Percentiles rank a stretch among this genome's conserved stretches.
Evolutionary conservation across 2,329 filamentous ascomycete genomes (phyloP).

Genomic region (Colletotrichum trifolii): DNA sequence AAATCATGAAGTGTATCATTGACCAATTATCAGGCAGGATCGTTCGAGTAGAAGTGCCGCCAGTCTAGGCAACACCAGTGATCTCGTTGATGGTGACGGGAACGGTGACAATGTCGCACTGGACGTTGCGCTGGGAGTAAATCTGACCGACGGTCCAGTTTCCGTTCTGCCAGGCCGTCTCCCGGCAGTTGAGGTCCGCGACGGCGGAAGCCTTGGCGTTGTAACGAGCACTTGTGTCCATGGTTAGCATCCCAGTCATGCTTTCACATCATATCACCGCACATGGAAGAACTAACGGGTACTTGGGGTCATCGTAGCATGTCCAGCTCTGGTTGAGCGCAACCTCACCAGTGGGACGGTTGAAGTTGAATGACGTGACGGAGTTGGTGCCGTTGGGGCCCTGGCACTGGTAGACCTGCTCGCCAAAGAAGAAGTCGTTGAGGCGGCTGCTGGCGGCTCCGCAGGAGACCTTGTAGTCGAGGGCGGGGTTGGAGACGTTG

Average conservation of each 20-base stretch:
- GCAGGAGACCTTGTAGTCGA: constrained; percentile 53
- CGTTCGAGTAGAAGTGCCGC: too few species aligned
- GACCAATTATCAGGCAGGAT: too few species aligned
- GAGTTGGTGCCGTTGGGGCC: constrained; percentile 44
- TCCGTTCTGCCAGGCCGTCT: constrained; percentile 43
- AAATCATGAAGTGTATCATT: constrained; percentile 8
- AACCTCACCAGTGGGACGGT: constrained; percentile 48
- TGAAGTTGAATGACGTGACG: constrained; percentile 56
- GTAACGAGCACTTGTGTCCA: constrained; percentile 41
- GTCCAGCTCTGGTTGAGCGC: constrained; percentile 61
- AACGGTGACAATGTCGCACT: constrained; percentile 43
- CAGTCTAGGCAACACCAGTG: constrained; percentile 40
- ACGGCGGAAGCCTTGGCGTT: constrained; percentile 42
- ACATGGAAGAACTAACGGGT: constrained; percentile 26
- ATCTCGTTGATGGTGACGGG: constrained; percentile 42
- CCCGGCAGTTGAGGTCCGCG: constrained; percentile 45
- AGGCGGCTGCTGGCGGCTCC: constrained; percentile 54
- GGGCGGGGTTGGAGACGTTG: constrained; percentile 59
- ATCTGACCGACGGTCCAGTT: constrained; percentile 46
- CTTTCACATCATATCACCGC: not conserved
- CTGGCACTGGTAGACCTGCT: constrained; percentile 55
- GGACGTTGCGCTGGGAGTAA: constrained; percentile 45
- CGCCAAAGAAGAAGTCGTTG: constrained; percentile 62
- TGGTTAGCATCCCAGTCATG: not conserved
- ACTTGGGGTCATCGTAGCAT: constrained; percentile 52